Evolutionary conservation across 2,329 filamentous ascomycete species (phyloP), one percentile per base, ranked within the genome.

Genomic region (Colletotrichum camelliae): DNA sequence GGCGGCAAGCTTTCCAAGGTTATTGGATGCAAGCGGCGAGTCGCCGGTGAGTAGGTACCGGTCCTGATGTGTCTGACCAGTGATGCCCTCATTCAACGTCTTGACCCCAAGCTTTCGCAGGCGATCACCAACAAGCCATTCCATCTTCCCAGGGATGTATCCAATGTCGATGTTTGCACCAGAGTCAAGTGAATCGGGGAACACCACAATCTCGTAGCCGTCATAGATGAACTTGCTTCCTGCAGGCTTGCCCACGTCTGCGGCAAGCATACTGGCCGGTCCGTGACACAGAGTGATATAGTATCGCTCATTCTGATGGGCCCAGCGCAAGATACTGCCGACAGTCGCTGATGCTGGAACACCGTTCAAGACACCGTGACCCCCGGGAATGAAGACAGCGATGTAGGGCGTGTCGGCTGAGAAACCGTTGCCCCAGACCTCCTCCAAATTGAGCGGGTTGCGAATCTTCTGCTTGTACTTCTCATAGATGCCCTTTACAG

Each of bases 401-500:
- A 48, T 48, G 43, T 48, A 48, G 43, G 43, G 43, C 43, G 43
- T 48, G 5, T 48, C 43, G 1, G 43, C 9, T 1, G 43, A 48
- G 43, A 48, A 48, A 21, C 43, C 43, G 5, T 48, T 48, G 1
- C 43, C 43, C 43, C 43, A 48, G 9, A 48, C 43, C 43, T 48
- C 18, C 4, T 48, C 43, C 5, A 48, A 18, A 15, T 48, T 48
- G 10, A 48, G 43, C 6, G 43, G 43, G 10, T 48, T 48, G 43
- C 43, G 43, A 21, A 79, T 66, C 65, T 78, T 79, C 5, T 77
- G 21, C 67, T 74, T 71, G 76, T 77, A 78, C 64, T 77, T 64
- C 24, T 55, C 68, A 48, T 70, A 70, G 29, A 70, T 70, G 39
- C 18, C 37, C 68, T 70, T 64, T 29, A 70, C 68, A 48, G 68